A percentile compares a stretch with the other conserved stretches of the same genome.
Evolutionary conservation across 768 basidiomycete genomes (phyloP).

Genomic region (Termitomyces sp.): DNA sequence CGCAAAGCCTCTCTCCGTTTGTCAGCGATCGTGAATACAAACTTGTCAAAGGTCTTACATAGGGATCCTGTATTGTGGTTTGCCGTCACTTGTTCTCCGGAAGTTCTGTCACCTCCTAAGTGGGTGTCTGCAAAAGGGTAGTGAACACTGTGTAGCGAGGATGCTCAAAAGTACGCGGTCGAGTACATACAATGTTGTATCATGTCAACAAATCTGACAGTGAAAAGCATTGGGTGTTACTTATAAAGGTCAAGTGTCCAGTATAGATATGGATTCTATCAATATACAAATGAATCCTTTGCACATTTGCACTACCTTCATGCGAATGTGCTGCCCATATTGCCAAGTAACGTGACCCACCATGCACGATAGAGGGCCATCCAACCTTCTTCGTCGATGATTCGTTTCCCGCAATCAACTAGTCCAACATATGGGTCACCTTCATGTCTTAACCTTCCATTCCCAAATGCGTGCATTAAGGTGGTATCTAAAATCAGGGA

Average conservation of each 20-base stretch:
- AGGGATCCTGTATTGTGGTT: too few species aligned
- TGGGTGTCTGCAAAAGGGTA: too few species aligned
- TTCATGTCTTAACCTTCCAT: conserved; percentile 60
- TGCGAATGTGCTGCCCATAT: conserved; percentile 49
- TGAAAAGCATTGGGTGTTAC: background rate
- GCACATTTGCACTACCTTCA: conserved; percentile 18
- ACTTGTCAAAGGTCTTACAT: too few species aligned
- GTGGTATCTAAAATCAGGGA: background rate
- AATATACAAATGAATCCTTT: background rate
- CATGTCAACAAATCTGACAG: background rate
- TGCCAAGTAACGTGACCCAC: conserved; percentile 75
- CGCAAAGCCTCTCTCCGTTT: too few species aligned
- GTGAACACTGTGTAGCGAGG: too few species aligned
- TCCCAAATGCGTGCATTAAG: conserved; percentile 2
- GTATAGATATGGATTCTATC: background rate
- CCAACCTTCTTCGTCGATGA: conserved; percentile 76
- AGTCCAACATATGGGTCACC: conserved; percentile 75
- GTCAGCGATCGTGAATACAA: too few species aligned
- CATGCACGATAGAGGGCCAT: conserved; percentile 73
- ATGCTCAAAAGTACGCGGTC: background rate
- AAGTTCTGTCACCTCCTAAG: too few species aligned
- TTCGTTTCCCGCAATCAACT: conserved; percentile 69
- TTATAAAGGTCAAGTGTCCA: background rate
- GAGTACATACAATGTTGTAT: too few species aligned
- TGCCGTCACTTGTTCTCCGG: too few species aligned